These are phyloP conservation scores for Bolboschoenus planiculmis DNA, from an alignment of 176 grass and related monocot genomes.

Conservation along the genomic window DNA sequence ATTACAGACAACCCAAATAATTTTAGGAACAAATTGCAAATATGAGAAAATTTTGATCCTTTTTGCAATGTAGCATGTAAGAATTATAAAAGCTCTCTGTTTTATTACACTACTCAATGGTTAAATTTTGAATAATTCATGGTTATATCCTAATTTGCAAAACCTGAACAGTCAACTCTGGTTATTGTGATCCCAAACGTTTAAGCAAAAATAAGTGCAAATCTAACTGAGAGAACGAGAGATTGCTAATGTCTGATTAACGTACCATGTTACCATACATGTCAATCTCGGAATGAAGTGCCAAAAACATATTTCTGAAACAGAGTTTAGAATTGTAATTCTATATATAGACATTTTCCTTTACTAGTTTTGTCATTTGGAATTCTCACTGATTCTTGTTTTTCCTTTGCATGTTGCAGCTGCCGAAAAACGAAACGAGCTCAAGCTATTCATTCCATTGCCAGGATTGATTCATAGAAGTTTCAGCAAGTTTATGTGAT, in stretches of 20 bases:
- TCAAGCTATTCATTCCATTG: slow-evolving; percentile 75
- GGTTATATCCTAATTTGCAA: not conserved
- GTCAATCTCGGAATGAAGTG: not conserved
- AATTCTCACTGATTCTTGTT: slow-evolving; percentile 21
- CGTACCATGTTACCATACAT: not conserved
- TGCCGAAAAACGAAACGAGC: slow-evolving; percentile 80
- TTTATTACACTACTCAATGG: not conserved
- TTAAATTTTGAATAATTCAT: not conserved
- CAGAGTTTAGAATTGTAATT: not conserved
- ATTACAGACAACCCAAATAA: not conserved
- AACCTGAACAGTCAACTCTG: too few relatives aligned
- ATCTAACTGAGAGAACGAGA: not conserved
- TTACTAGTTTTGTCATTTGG: not conserved
- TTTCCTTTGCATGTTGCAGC: slow-evolving; percentile 40
- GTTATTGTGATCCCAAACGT: too few relatives aligned
- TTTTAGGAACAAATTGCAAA: not conserved
- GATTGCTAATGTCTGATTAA: not conserved
- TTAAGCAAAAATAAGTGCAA: too few relatives aligned
- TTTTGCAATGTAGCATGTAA: not conserved
- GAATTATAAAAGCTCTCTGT: not conserved
- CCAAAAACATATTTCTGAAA: not conserved
- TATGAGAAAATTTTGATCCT: too few relatives aligned
- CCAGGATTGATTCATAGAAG: slow-evolving; percentile 49
- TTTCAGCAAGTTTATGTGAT: slow-evolving; percentile 15
- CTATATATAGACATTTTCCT: not conserved